These are phyloP conservation scores for Syzygium aromaticum DNA, from an alignment of 345 rosid genomes.

Conservation along the genomic window DNA sequence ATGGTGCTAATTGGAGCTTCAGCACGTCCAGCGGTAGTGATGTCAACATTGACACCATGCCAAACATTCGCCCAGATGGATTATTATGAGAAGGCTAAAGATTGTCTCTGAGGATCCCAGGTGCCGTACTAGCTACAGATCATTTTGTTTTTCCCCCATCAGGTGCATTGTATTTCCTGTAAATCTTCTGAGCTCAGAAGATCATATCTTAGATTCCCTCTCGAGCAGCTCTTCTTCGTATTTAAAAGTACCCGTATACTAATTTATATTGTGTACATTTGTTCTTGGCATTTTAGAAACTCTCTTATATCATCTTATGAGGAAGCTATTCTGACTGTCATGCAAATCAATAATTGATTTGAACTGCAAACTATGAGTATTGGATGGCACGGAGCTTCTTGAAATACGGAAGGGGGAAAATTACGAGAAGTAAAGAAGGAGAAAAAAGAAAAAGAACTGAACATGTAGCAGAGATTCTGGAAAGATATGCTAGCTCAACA, in stretches of 20 bases:
- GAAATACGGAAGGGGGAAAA: neutral
- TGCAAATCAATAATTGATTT: neutral
- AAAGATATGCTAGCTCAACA: neutral
- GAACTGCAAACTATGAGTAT: neutral
- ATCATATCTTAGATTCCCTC: no score
- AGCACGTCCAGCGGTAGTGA: neutral
- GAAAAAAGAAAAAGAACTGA: neutral
- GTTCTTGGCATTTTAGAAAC: neutral
- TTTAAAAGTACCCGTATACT: no score
- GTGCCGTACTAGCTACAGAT: no score
- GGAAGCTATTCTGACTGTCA: neutral
- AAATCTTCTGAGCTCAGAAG: no score
- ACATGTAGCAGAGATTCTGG: neutral
- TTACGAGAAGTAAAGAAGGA: neutral
- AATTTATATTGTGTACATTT: no score
- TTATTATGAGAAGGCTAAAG: no score
- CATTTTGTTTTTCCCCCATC: no score
- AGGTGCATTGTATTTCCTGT: no score
- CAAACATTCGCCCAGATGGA: no score
- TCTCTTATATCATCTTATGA: neutral
- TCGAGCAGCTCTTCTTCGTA: no score
- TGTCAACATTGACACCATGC: no score
- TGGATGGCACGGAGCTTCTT: neutral
- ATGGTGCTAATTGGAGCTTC: slow-evolving; percentile 26
- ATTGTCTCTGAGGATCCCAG: no score